Evolutionary conservation across 805 yeast species (phyloP).

Genomic region (Candida railenensis): DNA sequence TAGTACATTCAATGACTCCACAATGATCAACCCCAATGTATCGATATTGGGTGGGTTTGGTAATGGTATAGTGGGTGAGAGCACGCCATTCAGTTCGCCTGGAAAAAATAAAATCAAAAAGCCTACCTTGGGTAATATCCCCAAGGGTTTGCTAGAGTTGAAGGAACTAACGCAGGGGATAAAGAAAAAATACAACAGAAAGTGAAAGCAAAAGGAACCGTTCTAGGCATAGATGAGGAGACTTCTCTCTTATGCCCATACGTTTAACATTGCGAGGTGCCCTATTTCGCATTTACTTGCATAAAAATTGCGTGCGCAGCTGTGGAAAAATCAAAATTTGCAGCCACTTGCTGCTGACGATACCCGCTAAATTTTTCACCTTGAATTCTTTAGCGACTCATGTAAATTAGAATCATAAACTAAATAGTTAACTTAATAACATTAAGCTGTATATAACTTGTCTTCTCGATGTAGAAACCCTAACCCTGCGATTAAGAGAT

Average conservation of each 20-base stretch:
- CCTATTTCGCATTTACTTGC: too few relatives aligned
- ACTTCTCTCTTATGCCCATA: too few relatives aligned
- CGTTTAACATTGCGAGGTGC: too few relatives aligned
- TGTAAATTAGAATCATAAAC: neutral
- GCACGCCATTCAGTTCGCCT: slow-evolving; percentile 36
- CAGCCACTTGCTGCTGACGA: too few relatives aligned
- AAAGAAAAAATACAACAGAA: slow-evolving; percentile 8
- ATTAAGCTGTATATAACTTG: neutral
- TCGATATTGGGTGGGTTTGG: slow-evolving; percentile 36
- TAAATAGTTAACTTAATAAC: neutral
- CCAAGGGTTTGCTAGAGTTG: slow-evolving; percentile 22
- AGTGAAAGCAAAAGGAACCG: neutral
- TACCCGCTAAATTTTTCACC: too few relatives aligned
- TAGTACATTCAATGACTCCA: slow-evolving; percentile 13
- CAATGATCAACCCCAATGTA: slow-evolving; percentile 16
- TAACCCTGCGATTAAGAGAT: neutral
- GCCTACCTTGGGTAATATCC: slow-evolving; percentile 10
- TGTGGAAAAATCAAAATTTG: neutral
- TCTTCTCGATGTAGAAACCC: neutral
- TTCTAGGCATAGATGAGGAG: neutral
- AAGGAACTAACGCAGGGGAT: slow-evolving; percentile 19
- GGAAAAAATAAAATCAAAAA: slow-evolving; percentile 5
- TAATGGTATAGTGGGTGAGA: slow-evolving; percentile 36
- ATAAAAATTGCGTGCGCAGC: too few relatives aligned
- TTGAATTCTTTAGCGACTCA: neutral